Evolutionary conservation across 73 alveolate genomes (phyloP).

Genomic region (Tetrahymena malaccensis): DNA sequence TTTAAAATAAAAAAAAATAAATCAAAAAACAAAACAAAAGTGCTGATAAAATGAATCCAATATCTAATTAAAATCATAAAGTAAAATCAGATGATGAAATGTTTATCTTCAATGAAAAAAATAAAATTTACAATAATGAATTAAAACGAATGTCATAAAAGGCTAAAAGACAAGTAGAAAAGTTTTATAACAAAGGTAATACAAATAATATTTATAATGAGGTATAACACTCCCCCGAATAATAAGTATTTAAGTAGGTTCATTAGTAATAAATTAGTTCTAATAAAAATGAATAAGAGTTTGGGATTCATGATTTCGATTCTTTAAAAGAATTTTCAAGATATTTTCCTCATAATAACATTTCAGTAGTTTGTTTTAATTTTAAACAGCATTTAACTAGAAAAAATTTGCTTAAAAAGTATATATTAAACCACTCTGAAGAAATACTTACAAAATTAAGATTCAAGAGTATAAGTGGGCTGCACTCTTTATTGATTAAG

Average conservation of each 20-base stretch:
- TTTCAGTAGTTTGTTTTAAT: neutral
- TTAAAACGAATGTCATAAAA: too few species aligned
- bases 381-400: neutral
- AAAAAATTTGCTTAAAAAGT: neutral
- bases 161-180: neutral
- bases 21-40: neutral
- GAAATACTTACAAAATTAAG: neutral
- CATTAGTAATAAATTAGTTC: neutral
- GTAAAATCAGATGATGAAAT: neutral
- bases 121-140: neutral
- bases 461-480: neutral
- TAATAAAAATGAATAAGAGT: neutral
- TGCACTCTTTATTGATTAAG: neutral
- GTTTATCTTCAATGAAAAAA: neutral
- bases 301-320: neutral
- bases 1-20: too few species aligned
- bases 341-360: neutral
- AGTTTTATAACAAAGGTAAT: neutral
- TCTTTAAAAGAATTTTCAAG: neutral
- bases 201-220: neutral
- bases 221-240: neutral
- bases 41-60: neutral
- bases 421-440: neutral
- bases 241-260: neutral
- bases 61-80: too few species aligned